Base-by-base conservation (phyloP, 352 stramenopile species). In the Phytophthora pisi region DNA sequence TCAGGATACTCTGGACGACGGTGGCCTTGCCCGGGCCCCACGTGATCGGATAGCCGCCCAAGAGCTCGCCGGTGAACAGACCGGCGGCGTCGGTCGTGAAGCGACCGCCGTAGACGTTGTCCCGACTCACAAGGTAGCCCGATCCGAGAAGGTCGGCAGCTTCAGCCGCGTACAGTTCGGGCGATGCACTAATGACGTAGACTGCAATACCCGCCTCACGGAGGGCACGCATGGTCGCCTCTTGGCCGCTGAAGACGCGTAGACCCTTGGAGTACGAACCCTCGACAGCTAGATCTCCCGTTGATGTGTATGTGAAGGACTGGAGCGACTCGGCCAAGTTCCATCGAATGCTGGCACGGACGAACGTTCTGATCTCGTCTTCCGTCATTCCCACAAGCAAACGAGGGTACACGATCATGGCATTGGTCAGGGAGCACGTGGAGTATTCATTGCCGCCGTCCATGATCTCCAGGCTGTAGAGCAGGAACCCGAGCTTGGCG, bases 21-120 rank as follows among this genome's bases (percentile, higher is more conserved):
- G 58, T 62, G 2, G 77, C 79, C 61, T 88, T 88, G 34, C 79
- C 79, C 3, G 79, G 76, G 0, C 77, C 79, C 77, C 77, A 88
- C 56, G 77, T 84, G 66, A 80, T 88, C 34, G 79, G 77, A 64
- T 88, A 85, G 49, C 77, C 42, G 30, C 69, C 60, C 15, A 74
- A 34, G 20, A 78, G 51, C 28, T 75, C 46, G 16, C 77, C 77
- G 10, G 77, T 79, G 55, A 88, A 85, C 28, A 66, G 70, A 42
- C 64, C 55, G 30, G 64, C 58, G 26, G 45, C 36, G 10, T 74
- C 47, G 18, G 66, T 78, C 54, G 59, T 72, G 64, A 85, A 88
- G 52, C 79, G 79, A 47, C 82, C 74, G 34, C 57, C 79, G 24
- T 68, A 88, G 18, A 85, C 64, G 59, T 88, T 85, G 15, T 16